Percentiles rank a stretch among this genome's conserved stretches.
Conservation (phyloP, 805 yeast species). For the Saccharomycopsis oosterbeekiorum region DNA sequence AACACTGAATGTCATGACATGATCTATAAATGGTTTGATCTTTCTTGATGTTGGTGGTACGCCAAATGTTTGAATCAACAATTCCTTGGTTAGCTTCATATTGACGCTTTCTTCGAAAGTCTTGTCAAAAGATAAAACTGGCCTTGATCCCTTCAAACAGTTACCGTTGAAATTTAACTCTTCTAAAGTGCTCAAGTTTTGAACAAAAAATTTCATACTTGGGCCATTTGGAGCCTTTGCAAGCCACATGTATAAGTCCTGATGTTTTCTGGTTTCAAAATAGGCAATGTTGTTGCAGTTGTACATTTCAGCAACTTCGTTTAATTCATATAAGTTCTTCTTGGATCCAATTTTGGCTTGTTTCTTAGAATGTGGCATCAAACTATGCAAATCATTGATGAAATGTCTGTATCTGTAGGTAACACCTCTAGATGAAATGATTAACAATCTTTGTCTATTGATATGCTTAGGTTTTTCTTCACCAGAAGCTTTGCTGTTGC, state of each 20-base stretch:
- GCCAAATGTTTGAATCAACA: constrained; percentile 76
- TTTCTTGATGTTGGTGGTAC: constrained; percentile 93
- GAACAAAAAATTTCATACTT: constrained; percentile 84
- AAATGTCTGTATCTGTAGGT: constrained; percentile 93
- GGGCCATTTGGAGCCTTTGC: constrained; percentile 98
- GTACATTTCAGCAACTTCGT: constrained; percentile 93
- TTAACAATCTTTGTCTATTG: constrained; percentile 80
- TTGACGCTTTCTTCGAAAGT: constrained; percentile 61
- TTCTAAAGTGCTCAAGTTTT: constrained; percentile 91
- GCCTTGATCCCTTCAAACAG: constrained; percentile 91
- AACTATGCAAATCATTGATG: constrained; percentile 64
- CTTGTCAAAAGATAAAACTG: constrained; percentile 79
- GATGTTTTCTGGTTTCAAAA: constrained; percentile 94
- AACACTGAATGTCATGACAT: constrained; percentile 84
- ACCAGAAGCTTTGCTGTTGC: constrained; percentile 26
- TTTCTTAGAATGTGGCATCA: constrained; percentile 91
- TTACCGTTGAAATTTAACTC: constrained; percentile 96
- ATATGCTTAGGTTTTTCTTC: constrained; percentile 42
- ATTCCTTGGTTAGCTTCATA: constrained; percentile 66
- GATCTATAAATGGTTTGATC: constrained; percentile 90
- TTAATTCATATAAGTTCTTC: constrained; percentile 76
- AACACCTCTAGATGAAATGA: constrained; percentile 90
- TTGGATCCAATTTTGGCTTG: constrained; percentile 95
- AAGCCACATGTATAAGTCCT: constrained; percentile 89
- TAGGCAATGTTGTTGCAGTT: constrained; percentile 92